Evolutionary conservation across 179 eudicot genomes (phyloP).

Genomic region (Spergularia azorica): DNA sequence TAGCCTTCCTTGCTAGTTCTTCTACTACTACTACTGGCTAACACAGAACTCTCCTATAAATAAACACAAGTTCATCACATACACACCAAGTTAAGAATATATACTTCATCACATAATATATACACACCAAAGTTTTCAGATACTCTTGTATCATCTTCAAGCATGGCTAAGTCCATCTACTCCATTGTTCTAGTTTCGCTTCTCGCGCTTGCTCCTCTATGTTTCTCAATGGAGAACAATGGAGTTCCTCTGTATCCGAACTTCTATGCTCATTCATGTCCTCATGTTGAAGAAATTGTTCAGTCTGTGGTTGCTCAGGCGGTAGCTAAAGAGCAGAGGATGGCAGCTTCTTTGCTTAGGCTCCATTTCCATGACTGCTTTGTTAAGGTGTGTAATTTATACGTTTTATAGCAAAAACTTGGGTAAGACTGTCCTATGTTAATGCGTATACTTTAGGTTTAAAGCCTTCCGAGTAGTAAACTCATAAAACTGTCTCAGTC

Average conservation of each 20-base stretch:
- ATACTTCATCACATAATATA: constrained; percentile 7
- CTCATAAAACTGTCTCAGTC: too few species aligned
- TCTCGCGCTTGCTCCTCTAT: constrained; percentile 28
- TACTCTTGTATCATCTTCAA: not conserved
- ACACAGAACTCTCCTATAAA: constrained; percentile 21
- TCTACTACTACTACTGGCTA: constrained; percentile 1
- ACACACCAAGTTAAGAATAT: not conserved
- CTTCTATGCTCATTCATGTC: constrained; percentile 71
- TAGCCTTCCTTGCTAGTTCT: constrained; percentile 8
- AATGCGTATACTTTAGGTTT: too few species aligned
- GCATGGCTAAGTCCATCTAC: constrained; percentile 27
- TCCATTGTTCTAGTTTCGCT: constrained; percentile 19
- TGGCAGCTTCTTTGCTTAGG: constrained; percentile 82
- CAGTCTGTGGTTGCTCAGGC: constrained; percentile 65
- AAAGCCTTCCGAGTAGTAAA: too few species aligned
- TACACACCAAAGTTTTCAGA: not conserved
- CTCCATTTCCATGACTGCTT: constrained; percentile 92
- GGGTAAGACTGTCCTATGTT: too few species aligned
- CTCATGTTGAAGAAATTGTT: constrained; percentile 55
- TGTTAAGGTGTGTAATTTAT: constrained; percentile 52
- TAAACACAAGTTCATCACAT: constrained; percentile 1
- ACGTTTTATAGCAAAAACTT: too few species aligned
- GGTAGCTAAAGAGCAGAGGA: constrained; percentile 65
- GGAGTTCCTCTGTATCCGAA: constrained; percentile 60
- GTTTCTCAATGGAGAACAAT: constrained; percentile 23